Percentiles rank a stretch among this genome's conserved stretches.
Evolutionary conservation across 208 protist genomes (phyloP).

Genomic region (Crithidia fasciculata): DNA sequence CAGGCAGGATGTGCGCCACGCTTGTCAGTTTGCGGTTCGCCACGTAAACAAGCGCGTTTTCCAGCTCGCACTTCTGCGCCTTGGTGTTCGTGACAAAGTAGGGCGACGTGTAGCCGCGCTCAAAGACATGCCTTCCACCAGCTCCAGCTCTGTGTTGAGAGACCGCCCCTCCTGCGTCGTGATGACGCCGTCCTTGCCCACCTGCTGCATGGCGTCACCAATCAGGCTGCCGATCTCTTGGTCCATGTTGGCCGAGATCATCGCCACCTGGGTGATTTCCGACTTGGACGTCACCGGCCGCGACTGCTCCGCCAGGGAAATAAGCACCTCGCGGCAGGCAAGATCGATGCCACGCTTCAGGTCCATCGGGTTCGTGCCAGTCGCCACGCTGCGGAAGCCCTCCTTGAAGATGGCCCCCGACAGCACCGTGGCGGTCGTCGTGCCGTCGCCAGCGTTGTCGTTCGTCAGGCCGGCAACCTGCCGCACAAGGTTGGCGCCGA

Average conservation of each 20-base stretch:
- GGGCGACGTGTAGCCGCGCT: constrained; percentile 98
- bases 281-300: constrained; percentile 97
- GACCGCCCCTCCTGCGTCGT: constrained; percentile 99
- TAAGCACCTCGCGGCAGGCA: constrained; percentile 94
- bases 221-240: constrained; percentile 98
- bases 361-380: constrained; percentile 99
- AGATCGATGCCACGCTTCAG: constrained; percentile 99
- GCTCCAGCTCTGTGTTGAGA: constrained; percentile 97
- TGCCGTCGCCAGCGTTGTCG: constrained; percentile 98
- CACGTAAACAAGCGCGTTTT: constrained; percentile 96
- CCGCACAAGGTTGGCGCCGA: constrained; percentile 97
- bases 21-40: constrained; percentile 86
- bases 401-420: constrained; percentile 98
- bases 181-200: constrained; percentile 99
- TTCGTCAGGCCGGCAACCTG: constrained; percentile 97
- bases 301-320: constrained; percentile 93
- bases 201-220: constrained; percentile 99
- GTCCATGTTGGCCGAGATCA: constrained; percentile 99
- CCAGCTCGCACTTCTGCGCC: constrained; percentile 96
- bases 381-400: constrained; percentile 97
- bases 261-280: constrained; percentile 99
- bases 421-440: constrained; percentile 99
- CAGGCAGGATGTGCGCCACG: constrained; percentile 78
- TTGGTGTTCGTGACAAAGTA: constrained; percentile 99
- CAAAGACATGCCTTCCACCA: constrained; percentile 99